phyloP scores from a whole-genome alignment of 257 asterid species.

The Scutellaria barbata region DNA sequence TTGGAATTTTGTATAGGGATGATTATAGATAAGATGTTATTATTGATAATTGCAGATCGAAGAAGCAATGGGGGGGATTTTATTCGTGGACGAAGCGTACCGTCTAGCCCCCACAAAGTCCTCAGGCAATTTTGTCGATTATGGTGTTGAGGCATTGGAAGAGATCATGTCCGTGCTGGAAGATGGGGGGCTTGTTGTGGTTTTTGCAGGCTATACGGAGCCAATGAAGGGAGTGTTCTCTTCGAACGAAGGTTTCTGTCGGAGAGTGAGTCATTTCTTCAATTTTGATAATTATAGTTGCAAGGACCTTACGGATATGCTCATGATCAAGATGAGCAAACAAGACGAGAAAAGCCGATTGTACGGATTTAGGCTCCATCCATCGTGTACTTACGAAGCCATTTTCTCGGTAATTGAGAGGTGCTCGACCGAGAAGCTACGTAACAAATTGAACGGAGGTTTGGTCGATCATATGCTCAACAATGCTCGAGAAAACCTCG shows the following conservation, averaged over 20 bases:
- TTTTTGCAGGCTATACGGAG: constrained; percentile 89
- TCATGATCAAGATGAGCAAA: constrained; percentile 70
- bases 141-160: constrained; percentile 80
- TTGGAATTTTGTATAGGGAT: too few species aligned
- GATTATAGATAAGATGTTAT: too few species aligned
- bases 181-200: constrained; percentile 73
- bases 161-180: constrained; percentile 94
- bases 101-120: constrained; percentile 57
- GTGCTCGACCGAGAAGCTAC: constrained; percentile 58
- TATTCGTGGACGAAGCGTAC: constrained; percentile 89
- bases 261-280: constrained; percentile 81
- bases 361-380: constrained; percentile 71
- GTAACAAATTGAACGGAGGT: constrained; percentile 86
- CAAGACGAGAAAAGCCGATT: constrained; percentile 57
- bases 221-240: constrained; percentile 86
- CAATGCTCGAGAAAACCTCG: constrained; percentile 78
- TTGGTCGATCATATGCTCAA: constrained; percentile 72
- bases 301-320: constrained; percentile 76
- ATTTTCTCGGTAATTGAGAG: constrained; percentile 56
- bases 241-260: constrained; percentile 80
- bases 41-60: constrained; percentile 55
- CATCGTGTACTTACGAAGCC: constrained; percentile 53
- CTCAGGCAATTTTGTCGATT: constrained; percentile 55
- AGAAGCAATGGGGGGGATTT: constrained; percentile 88
- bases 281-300: constrained; percentile 66